phyloP scores from a whole-genome alignment of 2,329 filamentous ascomycete species.

The Paecilomyces sp. region DNA sequence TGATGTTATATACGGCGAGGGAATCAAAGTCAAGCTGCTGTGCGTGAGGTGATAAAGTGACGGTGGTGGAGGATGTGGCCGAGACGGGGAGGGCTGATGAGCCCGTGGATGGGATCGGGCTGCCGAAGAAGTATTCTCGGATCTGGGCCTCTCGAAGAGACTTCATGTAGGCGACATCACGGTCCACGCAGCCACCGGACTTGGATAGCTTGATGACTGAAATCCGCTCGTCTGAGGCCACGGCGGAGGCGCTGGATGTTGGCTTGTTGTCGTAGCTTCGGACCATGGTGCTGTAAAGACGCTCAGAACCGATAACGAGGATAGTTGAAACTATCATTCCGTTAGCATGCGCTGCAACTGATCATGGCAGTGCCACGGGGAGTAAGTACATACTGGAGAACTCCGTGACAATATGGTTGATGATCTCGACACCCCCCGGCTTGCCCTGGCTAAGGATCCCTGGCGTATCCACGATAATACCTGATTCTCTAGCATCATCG shows the following conservation, averaged over 20 bases:
- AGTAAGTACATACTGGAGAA: slow-evolving; percentile 48
- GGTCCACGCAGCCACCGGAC: slow-evolving; percentile 75
- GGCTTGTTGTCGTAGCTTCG: slow-evolving; percentile 56
- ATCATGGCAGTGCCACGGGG: neutral
- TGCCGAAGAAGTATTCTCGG: slow-evolving; percentile 91
- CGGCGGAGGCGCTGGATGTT: slow-evolving; percentile 38
- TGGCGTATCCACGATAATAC: slow-evolving; percentile 80
- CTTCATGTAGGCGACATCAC: slow-evolving; percentile 68
- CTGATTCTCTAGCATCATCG: slow-evolving; percentile 59
- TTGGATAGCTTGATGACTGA: slow-evolving; percentile 72
- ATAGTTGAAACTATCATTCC: slow-evolving; percentile 62
- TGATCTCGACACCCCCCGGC: slow-evolving; percentile 61
- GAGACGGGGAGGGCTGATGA: slow-evolving; percentile 26
- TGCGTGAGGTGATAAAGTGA: slow-evolving; percentile 78
- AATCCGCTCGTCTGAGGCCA: slow-evolving; percentile 56
- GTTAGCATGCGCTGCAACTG: slow-evolving; percentile 8
- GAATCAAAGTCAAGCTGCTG: slow-evolving; percentile 74
- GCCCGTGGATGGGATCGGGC: slow-evolving; percentile 37
- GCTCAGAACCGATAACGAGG: slow-evolving; percentile 72
- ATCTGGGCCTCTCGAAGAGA: slow-evolving; percentile 68
- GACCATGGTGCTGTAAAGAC: slow-evolving; percentile 66
- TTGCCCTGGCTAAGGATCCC: slow-evolving; percentile 60
- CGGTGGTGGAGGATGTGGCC: slow-evolving; percentile 35
- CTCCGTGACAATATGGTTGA: slow-evolving; percentile 70
- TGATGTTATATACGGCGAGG: slow-evolving; percentile 64